A percentile compares a stretch with the other conserved stretches of the same genome.
These are phyloP conservation scores for Annulohypoxylon moriforme DNA, from an alignment of 495 filamentous ascomycete species.

Conservation along the genomic window DNA sequence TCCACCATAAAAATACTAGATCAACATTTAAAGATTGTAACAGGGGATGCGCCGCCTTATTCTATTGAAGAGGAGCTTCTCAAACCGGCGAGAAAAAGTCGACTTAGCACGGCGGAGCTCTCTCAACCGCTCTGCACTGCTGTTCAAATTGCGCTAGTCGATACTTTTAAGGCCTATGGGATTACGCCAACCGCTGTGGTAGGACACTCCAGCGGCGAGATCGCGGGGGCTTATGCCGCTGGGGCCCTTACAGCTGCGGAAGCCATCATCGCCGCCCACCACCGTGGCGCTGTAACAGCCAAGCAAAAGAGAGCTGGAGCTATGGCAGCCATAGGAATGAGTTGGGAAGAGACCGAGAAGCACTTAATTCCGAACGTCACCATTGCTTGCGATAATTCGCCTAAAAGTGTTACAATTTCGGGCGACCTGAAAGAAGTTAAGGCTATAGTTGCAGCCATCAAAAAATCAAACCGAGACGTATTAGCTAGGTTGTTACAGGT, in stretches of 20 bases:
- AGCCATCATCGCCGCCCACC: slow-evolving; percentile 48
- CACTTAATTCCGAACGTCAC: slow-evolving; percentile 42
- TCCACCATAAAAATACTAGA: slow-evolving; percentile 24
- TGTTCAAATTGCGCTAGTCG: slow-evolving; percentile 62
- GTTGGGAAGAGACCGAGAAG: slow-evolving; percentile 36
- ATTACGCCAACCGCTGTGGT: slow-evolving; percentile 54
- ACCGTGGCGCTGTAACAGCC: slow-evolving; percentile 44
- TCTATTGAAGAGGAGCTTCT: slow-evolving; percentile 32
- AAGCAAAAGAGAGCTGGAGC: slow-evolving; percentile 41
- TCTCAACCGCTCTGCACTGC: slow-evolving; percentile 58
- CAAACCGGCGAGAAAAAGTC: slow-evolving; percentile 31
- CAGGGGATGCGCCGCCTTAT: slow-evolving; percentile 12
- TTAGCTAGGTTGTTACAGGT: slow-evolving; percentile 49
- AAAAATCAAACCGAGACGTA: slow-evolving; percentile 28
- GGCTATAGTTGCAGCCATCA: slow-evolving; percentile 30
- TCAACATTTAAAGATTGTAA: slow-evolving; percentile 6
- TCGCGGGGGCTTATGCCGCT: slow-evolving; percentile 55
- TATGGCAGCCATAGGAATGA: slow-evolving; percentile 56
- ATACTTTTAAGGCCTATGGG: slow-evolving; percentile 58
- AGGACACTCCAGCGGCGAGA: slow-evolving; percentile 59
- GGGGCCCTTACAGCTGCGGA: slow-evolving; percentile 45
- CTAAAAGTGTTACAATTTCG: slow-evolving; percentile 52
- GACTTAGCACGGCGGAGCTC: slow-evolving; percentile 46
- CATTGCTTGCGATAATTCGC: slow-evolving; percentile 58
- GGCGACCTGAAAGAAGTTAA: slow-evolving; percentile 45